Evolutionary conservation across 108 stramenopile genomes (phyloP).

Genomic region (Phaeodactylum tricornutum): DNA sequence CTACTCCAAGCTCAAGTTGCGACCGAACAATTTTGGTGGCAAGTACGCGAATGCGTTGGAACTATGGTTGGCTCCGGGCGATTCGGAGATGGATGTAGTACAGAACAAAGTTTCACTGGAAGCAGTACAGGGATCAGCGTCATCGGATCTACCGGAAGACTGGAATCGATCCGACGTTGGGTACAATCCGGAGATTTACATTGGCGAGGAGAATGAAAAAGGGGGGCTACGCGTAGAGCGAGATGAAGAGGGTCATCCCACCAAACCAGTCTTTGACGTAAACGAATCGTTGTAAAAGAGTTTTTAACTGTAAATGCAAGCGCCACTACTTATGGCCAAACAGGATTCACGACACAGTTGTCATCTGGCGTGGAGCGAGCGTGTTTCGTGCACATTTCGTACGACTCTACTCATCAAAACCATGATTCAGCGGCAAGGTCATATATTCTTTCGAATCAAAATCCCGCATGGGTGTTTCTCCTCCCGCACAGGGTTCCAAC

Average conservation of each 20-base stretch:
- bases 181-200: constrained; percentile 82
- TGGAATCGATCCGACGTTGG: constrained; percentile 44
- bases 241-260: constrained; percentile 47
- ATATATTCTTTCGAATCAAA: constrained; percentile 63
- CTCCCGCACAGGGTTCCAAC: constrained; percentile 58
- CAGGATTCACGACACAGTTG: too few species aligned
- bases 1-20: constrained; percentile 59
- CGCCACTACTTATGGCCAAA: too few species aligned
- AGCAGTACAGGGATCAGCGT: constrained; percentile 37
- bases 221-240: constrained; percentile 64
- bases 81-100: constrained; percentile 79
- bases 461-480: constrained; percentile 14
- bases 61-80: constrained; percentile 71
- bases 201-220: constrained; percentile 62
- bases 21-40: constrained; percentile 72
- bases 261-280: constrained; percentile 65
- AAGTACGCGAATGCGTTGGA: constrained; percentile 45
- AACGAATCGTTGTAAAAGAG: constrained; percentile 33
- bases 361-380: too few species aligned
- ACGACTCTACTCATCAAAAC: constrained; percentile 69
- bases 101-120: constrained; percentile 52
- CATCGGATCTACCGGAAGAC: constrained; percentile 32
- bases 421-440: constrained; percentile 40
- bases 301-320: too few species aligned
- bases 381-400: too few species aligned